phyloP scores from a whole-genome alignment of 139 green algal genomes.

The Coelastrella sp. region DNA sequence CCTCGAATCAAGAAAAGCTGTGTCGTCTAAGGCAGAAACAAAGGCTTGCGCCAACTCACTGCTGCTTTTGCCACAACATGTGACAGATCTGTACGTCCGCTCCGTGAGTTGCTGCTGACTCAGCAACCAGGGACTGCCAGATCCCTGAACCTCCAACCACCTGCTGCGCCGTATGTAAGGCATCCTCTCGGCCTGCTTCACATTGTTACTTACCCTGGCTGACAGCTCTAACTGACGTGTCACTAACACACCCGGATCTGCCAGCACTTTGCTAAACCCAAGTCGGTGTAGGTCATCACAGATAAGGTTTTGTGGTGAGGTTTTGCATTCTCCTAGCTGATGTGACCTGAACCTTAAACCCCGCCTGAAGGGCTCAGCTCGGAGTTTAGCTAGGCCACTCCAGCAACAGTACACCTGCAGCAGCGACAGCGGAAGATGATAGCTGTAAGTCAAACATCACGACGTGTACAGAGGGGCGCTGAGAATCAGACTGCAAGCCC shows the following conservation, averaged over 20 bases:
- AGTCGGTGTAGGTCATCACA: conserved; percentile 34
- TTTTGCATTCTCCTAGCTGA: background rate
- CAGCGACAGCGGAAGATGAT: background rate
- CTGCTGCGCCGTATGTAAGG: conserved; percentile 26
- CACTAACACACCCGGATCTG: conserved; percentile 25
- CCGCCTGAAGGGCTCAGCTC: background rate
- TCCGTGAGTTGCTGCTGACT: background rate
- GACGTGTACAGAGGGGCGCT: background rate
- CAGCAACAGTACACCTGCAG: conserved; percentile 36
- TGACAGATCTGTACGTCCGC: background rate
- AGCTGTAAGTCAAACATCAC: background rate
- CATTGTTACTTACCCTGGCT: background rate
- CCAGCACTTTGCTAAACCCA: background rate
- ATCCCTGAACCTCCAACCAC: conserved; percentile 23
- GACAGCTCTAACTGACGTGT: conserved; percentile 10
- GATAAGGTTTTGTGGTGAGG: background rate
- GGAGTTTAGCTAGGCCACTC: background rate
- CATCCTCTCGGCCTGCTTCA: background rate
- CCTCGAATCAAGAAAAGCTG: too few relatives aligned
- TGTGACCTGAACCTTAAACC: background rate
- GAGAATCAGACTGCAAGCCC: background rate
- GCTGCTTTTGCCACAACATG: conserved; percentile 1
- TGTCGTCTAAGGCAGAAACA: too few relatives aligned
- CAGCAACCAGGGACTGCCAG: background rate
- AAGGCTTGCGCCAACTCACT: too few relatives aligned